Base-by-base conservation (phyloP, 176 grass and related monocot genomes). In the Bonia amplexicaulis region DNA sequence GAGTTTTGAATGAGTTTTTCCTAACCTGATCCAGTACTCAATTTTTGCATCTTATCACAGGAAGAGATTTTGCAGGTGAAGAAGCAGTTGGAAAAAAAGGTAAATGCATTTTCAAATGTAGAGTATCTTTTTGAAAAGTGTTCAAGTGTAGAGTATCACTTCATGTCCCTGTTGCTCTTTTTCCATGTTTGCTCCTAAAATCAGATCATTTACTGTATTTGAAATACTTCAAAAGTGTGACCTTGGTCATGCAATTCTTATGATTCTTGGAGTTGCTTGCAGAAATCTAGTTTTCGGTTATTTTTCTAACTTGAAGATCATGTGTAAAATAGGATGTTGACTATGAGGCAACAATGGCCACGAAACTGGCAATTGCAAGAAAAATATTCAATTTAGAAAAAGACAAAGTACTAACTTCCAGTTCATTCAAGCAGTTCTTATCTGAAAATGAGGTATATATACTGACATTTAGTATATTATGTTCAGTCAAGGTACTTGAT, bases 331-430 rank as follows among this genome's bases (percentile, higher is more conserved):
- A 99, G 96, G 90, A 96, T 37, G 96, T 99, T 31, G 93, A 99
- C 81, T 99, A 99, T 45, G 96, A 99, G 71, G 91, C 90, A 79
- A 48, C 90, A 16, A 53, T 99, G 90, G 72, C 93, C 60, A 91
- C 84, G 66, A 99, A 99, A 79, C 81, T 99, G 62, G 91, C 88
- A 4, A 96, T 99, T 90, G 93, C 96, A 63, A 92, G 74, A 85
- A 99, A 92, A 82, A 80, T 99, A 88, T 99, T 96, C 79, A 85
- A 92, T 88, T 78, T 99, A 76, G 93, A 99, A 68, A 99, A 96
- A 86, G 83, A 81, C 53, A 94, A 91, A 89, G 80, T 96, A 74
- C 63, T 99, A 71, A 92, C 71, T 82, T 96, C 96, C 62, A 84
- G 46, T 86, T 91, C 90, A 23, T 99, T 99, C 84, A 91, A 94